Evolutionary conservation across 106 monocot genomes (phyloP).

Genomic region (Acanthochlamys bracteata): DNA sequence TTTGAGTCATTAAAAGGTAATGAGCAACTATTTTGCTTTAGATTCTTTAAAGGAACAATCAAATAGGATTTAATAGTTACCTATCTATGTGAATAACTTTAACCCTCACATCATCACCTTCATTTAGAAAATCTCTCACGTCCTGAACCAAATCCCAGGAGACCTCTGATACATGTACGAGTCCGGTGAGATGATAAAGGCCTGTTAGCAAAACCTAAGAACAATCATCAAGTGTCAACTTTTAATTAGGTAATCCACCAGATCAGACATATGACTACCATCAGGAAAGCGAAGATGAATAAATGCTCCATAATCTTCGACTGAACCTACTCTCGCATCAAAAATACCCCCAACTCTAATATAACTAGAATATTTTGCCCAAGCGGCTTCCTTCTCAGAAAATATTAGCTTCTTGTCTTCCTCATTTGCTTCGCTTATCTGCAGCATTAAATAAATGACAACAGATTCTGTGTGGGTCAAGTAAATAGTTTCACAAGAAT

Average conservation of each 20-base stretch:
- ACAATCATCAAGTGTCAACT: neutral
- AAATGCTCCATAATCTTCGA: slow-evolving; percentile 98
- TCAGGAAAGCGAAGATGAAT: slow-evolving; percentile 80
- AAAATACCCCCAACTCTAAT: slow-evolving; percentile 57
- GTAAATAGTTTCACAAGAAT: neutral
- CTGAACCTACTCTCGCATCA: slow-evolving; percentile 61
- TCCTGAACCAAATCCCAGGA: slow-evolving; percentile 98
- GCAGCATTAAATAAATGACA: slow-evolving; percentile 4
- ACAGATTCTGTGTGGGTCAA: neutral
- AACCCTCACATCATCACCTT: slow-evolving; percentile 71
- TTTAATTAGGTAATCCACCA: too few species aligned
- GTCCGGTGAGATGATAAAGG: slow-evolving; percentile 69
- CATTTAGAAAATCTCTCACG: slow-evolving; percentile 67
- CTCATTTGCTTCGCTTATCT: slow-evolving; percentile 73
- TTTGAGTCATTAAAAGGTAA: too few species aligned
- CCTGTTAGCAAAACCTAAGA: slow-evolving; percentile 22
- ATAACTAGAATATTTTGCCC: slow-evolving; percentile 59
- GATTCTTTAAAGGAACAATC: too few species aligned
- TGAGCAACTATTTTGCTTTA: too few species aligned
- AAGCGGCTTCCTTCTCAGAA: slow-evolving; percentile 79
- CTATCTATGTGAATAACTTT: slow-evolving; percentile 76
- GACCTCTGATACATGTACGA: slow-evolving; percentile 90
- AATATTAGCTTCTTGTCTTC: slow-evolving; percentile 69
- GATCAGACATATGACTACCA: too few species aligned
- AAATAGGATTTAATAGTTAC: slow-evolving; percentile 21